Base-by-base conservation (phyloP, 2,329 filamentous ascomycete species). In the Sporothrix sp. region DNA sequence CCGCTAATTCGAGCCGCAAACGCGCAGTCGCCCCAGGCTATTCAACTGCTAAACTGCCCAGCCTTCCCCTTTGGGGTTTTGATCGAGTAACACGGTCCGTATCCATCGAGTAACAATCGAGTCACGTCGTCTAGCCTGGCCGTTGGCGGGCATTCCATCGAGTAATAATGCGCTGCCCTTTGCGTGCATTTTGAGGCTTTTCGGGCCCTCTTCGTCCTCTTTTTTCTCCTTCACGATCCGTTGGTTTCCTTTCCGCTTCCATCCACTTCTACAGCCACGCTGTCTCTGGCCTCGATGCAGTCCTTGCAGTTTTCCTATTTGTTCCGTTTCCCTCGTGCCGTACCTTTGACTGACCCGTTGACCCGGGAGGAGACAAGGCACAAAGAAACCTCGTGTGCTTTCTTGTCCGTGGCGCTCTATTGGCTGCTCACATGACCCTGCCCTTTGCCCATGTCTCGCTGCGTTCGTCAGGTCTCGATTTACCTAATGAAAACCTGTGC, bases 71-170 rank as follows among this genome's bases (percentile, higher is more conserved):
- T 55, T 21, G 20, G 61, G 63, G 63, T 70, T 71, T 70, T 58
- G 53, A 71, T 71, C 68, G 69, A 71, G 67, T 69, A 70, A 70
- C 28, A 36, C 37, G 30, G 33, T 14, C 9, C 18, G 37, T 21
- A 37, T 32, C 18, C 52, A 71, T 71, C 68, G 69, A 71, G 67
- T 69, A 70, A 70, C 27, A 21, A 48, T 58, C 56, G n/a, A n/a
- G n/a, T n/a, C n/a, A n/a, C n/a, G n/a, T n/a, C n/a, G n/a, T n/a
- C n/a, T n/a, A n/a, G n/a, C n/a, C n/a, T n/a, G n/a, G n/a, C n/a
- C n/a, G n/a, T n/a, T n/a, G n/a, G 33, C 20, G 23, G 28, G n/a
- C 23, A 30, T 38, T 11, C 44, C 16, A 30, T 47, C 46, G 40
- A 50, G 42, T 53, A 51, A 40, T 47, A 25, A 23, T 27, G 37